Evolutionary conservation across 1,284 basidiomycete genomes (phyloP), one percentile per base, ranked within the genome.

Genomic region (Volvariella volvacea): DNA sequence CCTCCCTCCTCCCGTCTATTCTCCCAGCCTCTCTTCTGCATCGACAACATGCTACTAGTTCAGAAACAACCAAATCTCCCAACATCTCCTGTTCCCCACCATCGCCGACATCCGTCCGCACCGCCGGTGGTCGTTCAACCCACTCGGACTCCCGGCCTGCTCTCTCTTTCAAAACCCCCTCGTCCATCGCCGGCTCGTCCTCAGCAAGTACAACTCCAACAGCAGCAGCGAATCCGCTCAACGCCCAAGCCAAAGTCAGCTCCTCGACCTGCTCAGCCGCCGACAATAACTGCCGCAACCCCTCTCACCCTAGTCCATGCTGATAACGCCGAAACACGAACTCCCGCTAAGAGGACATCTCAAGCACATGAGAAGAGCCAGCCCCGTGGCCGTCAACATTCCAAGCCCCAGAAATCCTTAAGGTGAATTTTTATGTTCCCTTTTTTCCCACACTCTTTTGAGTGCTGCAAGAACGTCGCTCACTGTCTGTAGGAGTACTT

Each of bases 61-160:
- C 80, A 77, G 60, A 78, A 77, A 58, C 80, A 71, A 51, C 64
- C 73, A 41, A 57, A 59, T 16, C 56, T 66, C 49, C 50, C 58
- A 33, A 63, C 67, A n/a, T 58, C 62, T 1, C 54, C 61, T 53
- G 62, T 37, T 47, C 66, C 43, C 54, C 65, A 55, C 8, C 78
- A 80, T 54, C 71, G 79, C 48, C 70, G 83, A 47, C 75, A 78
- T 56, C 77, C 84, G 17, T 85, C 83, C 0, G 83, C 83, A 0
- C 80, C 81, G 3, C 71, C 76, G 3, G 71, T 76, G 32, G 74
- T 84, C 53, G 78, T 87, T 12, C 79, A 83, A 55, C 75, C 83
- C 1, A 85, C 84, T 12, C 74, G 73, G 47, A 83, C 76, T 0
- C 83, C 84, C 1, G 83, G 83, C 55, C 68, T 87, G 14, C 73